Evolutionary conservation across 2,329 filamentous ascomycete species (phyloP).

Genomic region (Akanthomyces muscarius): DNA sequence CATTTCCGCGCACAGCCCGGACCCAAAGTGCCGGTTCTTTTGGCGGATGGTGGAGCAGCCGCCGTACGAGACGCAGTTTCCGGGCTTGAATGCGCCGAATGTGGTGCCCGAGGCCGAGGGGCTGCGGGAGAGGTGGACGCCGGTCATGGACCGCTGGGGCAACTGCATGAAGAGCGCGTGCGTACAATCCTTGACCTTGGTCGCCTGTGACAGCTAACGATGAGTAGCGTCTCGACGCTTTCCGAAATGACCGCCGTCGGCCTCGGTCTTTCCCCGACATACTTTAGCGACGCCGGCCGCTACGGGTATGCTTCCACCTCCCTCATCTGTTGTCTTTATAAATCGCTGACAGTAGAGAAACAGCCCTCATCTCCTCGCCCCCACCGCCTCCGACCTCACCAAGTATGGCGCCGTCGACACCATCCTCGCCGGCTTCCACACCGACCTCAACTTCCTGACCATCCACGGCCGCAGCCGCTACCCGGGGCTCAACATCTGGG

Average conservation of each 20-base stretch:
- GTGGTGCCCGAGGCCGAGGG: conserved; percentile 47
- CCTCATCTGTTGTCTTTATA: not conserved
- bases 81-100: conserved; percentile 52
- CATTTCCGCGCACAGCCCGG: conserved; percentile 51
- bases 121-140: conserved; percentile 49
- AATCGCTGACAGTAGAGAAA: conserved; percentile 22
- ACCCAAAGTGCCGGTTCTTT: conserved; percentile 62
- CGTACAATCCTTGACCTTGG: conserved; percentile 24
- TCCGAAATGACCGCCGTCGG: conserved; percentile 58
- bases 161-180: conserved; percentile 57
- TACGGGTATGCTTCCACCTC: conserved; percentile 44
- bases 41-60: conserved; percentile 55
- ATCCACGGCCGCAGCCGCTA: conserved; percentile 61
- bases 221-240: conserved; percentile 46
- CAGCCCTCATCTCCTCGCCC: conserved; percentile 58
- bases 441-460: conserved; percentile 61
- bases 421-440: conserved; percentile 61
- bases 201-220: not conserved
- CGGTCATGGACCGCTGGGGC: conserved; percentile 55
- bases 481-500: conserved; percentile 60
- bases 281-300: conserved; percentile 51
- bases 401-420: conserved; percentile 52
- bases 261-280: conserved; percentile 47
- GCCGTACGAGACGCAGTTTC: conserved; percentile 53
- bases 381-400: conserved; percentile 54